Conservation (phyloP, 768 basidiomycete genomes). For the Auricularia sp. region DNA sequence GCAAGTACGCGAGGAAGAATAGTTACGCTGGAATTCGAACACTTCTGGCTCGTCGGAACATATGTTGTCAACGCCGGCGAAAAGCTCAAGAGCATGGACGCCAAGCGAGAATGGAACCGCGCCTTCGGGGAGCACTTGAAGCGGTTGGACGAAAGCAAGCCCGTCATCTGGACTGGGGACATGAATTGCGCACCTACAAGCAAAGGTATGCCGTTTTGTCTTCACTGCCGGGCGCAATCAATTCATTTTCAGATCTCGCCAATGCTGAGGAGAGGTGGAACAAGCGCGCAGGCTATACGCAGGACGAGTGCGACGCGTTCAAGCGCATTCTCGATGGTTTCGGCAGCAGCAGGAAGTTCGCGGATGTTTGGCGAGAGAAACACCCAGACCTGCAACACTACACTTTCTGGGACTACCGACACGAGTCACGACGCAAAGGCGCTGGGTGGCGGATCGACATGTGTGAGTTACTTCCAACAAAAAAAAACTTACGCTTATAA, state of each 20-base stretch:
- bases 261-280: conserved; percentile 76
- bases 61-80: conserved; percentile 81
- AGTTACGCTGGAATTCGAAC: conserved; percentile 70
- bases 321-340: conserved; percentile 25
- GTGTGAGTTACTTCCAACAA: conserved; percentile 36
- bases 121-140: conserved; percentile 70
- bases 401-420: conserved; percentile 78
- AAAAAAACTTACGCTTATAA: background rate
- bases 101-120: conserved; percentile 68
- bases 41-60: conserved; percentile 61
- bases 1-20: conserved; percentile 61
- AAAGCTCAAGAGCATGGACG: conserved; percentile 64
- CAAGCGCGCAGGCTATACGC: conserved; percentile 78
- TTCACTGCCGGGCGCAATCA: background rate
- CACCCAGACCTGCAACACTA: conserved; percentile 66
- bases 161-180: conserved; percentile 85
- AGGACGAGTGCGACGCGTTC: conserved; percentile 70
- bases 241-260: conserved; percentile 43
- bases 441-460: conserved; percentile 84
- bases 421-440: conserved; percentile 69
- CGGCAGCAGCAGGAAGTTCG: conserved; percentile 30
- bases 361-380: conserved; percentile 70
- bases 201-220: conserved; percentile 34
- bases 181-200: conserved; percentile 78
- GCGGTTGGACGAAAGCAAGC: conserved; percentile 64